A percentile compares a stretch with the other conserved stretches of the same genome.
Conservation (phyloP, 768 basidiomycete species). For the Tubosaeta sp. region DNA sequence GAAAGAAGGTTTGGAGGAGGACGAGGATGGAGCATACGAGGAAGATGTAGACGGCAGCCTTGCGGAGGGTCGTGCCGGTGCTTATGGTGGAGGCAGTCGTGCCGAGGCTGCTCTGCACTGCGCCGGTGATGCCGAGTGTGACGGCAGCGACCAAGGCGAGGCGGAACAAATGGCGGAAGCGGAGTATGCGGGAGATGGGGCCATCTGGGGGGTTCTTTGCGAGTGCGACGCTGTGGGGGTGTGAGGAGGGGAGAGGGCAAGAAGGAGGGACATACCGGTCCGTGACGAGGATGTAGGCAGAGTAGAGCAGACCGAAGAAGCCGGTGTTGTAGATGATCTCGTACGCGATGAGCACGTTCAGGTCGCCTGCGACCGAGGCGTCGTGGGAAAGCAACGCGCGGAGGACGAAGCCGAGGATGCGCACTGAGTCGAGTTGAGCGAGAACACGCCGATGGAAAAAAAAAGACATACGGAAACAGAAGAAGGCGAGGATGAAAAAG, state of each 20-base stretch:
- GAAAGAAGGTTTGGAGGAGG: slow-evolving; percentile 13
- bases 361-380: slow-evolving; percentile 16
- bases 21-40: slow-evolving; percentile 23
- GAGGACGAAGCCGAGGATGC: slow-evolving; percentile 15
- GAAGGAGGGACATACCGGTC: slow-evolving; percentile 21
- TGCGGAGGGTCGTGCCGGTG: slow-evolving; percentile 25
- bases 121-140: slow-evolving; percentile 26
- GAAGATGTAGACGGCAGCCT: slow-evolving; percentile 28
- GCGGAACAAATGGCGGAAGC: slow-evolving; percentile 21
- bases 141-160: slow-evolving; percentile 24
- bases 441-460: no score
- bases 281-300: slow-evolving; percentile 26
- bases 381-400: slow-evolving; percentile 15
- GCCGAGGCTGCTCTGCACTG: slow-evolving; percentile 11
- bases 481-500: slow-evolving; percentile 20
- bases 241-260: not conserved
- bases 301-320: slow-evolving; percentile 31
- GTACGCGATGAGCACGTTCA: slow-evolving; percentile 25
- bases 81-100: not conserved
- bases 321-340: slow-evolving; percentile 32
- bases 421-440: slow-evolving; percentile 2
- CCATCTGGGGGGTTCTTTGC: slow-evolving; percentile 15
- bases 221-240: slow-evolving; percentile 6
- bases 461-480: slow-evolving; percentile 26
- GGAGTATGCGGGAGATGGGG: slow-evolving; percentile 16